Evolutionary conservation across 495 filamentous ascomycete genomes (phyloP).

Genomic region (Neurospora sp.): DNA sequence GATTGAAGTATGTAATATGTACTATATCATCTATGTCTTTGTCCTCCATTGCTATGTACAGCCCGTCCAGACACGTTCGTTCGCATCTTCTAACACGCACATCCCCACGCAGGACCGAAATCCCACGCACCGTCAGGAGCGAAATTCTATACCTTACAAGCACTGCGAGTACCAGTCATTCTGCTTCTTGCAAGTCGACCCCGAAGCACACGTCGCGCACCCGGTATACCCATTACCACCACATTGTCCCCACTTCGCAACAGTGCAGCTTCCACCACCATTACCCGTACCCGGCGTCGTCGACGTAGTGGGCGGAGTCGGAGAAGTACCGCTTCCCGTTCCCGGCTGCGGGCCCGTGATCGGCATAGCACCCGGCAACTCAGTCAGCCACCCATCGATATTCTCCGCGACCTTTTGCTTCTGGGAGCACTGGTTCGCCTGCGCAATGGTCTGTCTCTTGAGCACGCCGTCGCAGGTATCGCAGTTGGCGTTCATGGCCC

Average conservation of each 20-base stretch:
- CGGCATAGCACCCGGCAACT: constrained; percentile 5
- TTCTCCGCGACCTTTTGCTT: constrained; percentile 25
- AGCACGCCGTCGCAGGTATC: constrained; percentile 28
- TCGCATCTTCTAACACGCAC: neutral
- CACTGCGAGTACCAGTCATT: constrained; percentile 23
- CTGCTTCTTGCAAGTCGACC: constrained; percentile 14
- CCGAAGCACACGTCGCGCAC: constrained; percentile 18
- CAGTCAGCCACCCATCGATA: constrained; percentile 25
- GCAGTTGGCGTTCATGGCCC: constrained; percentile 30
- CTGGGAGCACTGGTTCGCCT: constrained; percentile 28
- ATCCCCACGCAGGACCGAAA: neutral
- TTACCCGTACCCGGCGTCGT: constrained; percentile 11
- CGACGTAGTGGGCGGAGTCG: constrained; percentile 1
- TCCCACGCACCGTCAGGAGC: neutral
- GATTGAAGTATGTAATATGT: neutral
- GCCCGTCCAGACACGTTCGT: neutral
- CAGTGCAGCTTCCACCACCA: constrained; percentile 6
- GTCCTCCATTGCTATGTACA: neutral
- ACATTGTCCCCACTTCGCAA: constrained; percentile 27
- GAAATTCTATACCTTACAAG: neutral
- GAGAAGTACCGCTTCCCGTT: neutral
- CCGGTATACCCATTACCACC: constrained; percentile 23
- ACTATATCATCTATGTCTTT: neutral
- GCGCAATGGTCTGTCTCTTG: constrained; percentile 27
- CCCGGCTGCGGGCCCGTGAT: constrained; percentile 12